A percentile compares a stretch with the other conserved stretches of the same genome.
Conservation (phyloP, 2,329 filamentous ascomycete species). For the Curvularia verruculosa region DNA sequence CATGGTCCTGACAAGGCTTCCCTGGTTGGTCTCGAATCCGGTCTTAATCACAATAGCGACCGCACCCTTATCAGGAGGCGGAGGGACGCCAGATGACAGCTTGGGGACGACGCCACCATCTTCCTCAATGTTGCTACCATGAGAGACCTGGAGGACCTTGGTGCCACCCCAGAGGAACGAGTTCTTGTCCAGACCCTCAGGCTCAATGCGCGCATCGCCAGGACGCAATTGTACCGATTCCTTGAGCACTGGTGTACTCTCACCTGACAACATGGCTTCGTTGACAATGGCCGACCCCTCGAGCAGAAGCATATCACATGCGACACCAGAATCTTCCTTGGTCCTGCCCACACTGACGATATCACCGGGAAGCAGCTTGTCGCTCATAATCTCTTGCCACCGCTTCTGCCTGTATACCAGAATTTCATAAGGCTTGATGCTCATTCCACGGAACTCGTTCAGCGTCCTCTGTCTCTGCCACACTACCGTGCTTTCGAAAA, state of each 20-base stretch:
- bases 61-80: constrained; percentile 91
- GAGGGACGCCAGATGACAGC: constrained; percentile 75
- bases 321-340: constrained; percentile 95
- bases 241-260: constrained; percentile 95
- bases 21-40: constrained; percentile 97
- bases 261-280: constrained; percentile 98
- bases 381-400: constrained; percentile 88
- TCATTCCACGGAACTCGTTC: constrained; percentile 97
- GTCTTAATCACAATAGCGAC: constrained; percentile 96
- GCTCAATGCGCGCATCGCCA: constrained; percentile 77
- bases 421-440: constrained; percentile 96
- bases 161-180: constrained; percentile 96
- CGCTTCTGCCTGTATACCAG: constrained; percentile 86
- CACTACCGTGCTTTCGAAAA: constrained; percentile 97
- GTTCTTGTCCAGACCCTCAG: constrained; percentile 94
- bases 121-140: constrained; percentile 79
- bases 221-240: constrained; percentile 93
- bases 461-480: constrained; percentile 98
- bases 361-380: constrained; percentile 91
- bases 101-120: constrained; percentile 63
- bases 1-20: constrained; percentile 97
- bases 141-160: constrained; percentile 94
- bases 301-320: constrained; percentile 94
- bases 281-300: constrained; percentile 98
- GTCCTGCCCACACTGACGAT: constrained; percentile 90